Evolutionary conservation across 805 yeast species (phyloP).

Genomic region (Hanseniaspora guilliermondii): DNA sequence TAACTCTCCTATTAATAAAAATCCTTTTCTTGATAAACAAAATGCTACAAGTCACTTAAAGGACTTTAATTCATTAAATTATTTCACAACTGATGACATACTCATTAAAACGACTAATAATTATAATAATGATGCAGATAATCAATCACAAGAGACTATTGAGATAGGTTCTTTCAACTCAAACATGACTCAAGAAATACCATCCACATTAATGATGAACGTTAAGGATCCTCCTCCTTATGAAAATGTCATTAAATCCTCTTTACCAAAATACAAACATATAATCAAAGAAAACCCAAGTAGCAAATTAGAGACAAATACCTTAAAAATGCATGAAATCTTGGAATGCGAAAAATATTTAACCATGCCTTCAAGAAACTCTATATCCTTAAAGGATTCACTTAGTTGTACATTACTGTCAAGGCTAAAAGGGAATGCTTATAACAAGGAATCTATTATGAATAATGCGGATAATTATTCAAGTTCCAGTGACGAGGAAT

Average conservation of each 20-base stretch:
- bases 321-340: neutral
- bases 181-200: neutral
- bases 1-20: conserved; percentile 9
- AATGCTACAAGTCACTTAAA: neutral
- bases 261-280: neutral
- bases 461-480: neutral
- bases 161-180: neutral
- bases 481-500: conserved; percentile 11
- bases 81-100: neutral
- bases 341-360: neutral
- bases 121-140: neutral
- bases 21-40: neutral
- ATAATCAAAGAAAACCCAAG: conserved; percentile 3
- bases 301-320: neutral
- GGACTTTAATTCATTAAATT: neutral
- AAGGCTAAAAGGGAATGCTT: neutral
- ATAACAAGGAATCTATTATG: neutral
- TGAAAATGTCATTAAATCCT: neutral
- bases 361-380: neutral
- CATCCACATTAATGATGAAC: neutral
- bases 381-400: neutral
- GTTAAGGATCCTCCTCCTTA: neutral
- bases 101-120: neutral
- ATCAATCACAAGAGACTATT: neutral
- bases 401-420: neutral